Conservation (phyloP, 768 basidiomycete species). For the Leccinum variicolor region DNA sequence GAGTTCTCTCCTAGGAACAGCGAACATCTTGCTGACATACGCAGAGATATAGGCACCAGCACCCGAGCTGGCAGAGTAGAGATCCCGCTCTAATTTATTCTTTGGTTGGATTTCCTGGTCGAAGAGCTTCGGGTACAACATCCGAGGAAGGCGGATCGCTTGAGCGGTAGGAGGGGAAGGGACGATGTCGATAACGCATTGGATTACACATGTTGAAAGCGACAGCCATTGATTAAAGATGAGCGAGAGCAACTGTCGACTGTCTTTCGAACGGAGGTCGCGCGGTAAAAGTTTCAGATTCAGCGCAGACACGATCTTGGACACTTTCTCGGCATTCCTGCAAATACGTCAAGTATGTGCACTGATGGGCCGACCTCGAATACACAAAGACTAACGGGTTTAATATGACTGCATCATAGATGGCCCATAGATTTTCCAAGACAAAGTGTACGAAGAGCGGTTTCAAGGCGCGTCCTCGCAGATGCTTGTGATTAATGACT, state of each 20-base stretch:
- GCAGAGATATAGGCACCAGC: constrained; percentile 65
- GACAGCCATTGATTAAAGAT: constrained; percentile 97
- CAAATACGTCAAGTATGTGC: constrained; percentile 8
- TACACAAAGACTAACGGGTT: constrained; percentile 69
- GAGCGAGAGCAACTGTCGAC: constrained; percentile 73
- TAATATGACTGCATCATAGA: constrained; percentile 85
- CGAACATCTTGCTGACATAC: constrained; percentile 99
- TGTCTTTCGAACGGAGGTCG: constrained; percentile 90
- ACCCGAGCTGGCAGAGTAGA: constrained; percentile 67
- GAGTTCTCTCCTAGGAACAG: constrained; percentile 73
- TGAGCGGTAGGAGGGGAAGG: constrained; percentile 86
- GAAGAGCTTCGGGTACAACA: constrained; percentile 81
- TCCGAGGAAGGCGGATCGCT: constrained; percentile 78
- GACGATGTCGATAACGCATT: constrained; percentile 89
- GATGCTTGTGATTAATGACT: constrained; percentile 87
- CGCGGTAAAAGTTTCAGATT: constrained; percentile 81
- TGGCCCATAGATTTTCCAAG: constrained; percentile 95
- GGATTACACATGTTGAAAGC: constrained; percentile 88
- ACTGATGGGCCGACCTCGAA: neutral
- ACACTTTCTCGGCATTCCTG: constrained; percentile 86
- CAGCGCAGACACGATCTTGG: constrained; percentile 82
- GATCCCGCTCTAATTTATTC: constrained; percentile 78
- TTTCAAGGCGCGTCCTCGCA: constrained; percentile 83
- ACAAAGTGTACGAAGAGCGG: constrained; percentile 97
- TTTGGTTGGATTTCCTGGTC: constrained; percentile 58